Conservation (phyloP, 2,329 filamentous ascomycete genomes). For the Epichloe gansuensis region DNA sequence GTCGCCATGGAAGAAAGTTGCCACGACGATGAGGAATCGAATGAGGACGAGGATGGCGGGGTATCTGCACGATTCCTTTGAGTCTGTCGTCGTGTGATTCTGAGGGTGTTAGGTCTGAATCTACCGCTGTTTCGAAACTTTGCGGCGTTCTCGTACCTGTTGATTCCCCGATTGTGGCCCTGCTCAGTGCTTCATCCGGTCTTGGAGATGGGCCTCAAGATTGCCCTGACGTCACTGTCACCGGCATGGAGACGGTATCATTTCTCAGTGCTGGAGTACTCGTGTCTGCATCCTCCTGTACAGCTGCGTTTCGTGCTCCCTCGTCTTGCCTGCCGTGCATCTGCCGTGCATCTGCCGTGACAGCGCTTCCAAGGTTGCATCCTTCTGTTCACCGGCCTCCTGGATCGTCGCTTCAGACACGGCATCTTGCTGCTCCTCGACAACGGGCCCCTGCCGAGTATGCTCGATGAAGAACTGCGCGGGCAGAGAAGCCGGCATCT, state of each 20-base stretch:
- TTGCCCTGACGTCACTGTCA: not conserved
- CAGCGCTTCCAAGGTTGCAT: not conserved
- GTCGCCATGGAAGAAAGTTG: not conserved
- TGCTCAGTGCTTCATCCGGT: too few relatives aligned
- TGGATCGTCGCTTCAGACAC: not conserved
- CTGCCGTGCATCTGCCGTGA: not conserved
- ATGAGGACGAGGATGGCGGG: constrained; percentile 1
- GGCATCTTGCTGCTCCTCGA: not conserved
- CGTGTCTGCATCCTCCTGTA: not conserved
- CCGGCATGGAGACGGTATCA: too few relatives aligned
- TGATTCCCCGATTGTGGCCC: not conserved
- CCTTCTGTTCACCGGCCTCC: not conserved
- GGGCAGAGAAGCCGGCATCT: constrained; percentile 4
- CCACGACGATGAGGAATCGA: not conserved
- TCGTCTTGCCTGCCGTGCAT: not conserved
- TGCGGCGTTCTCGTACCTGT: not conserved
- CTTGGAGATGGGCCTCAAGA: too few relatives aligned
- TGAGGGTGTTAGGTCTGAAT: not conserved
- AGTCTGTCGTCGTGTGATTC: not conserved
- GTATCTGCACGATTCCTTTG: not conserved
- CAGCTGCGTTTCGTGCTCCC: not conserved
- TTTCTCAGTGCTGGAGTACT: too few relatives aligned
- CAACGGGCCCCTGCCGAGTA: not conserved
- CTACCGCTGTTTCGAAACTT: not conserved
- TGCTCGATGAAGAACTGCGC: not conserved